Base-by-base conservation (phyloP, 2,329 filamentous ascomycete genomes). In the Pseudogymnoascus sp. region DNA sequence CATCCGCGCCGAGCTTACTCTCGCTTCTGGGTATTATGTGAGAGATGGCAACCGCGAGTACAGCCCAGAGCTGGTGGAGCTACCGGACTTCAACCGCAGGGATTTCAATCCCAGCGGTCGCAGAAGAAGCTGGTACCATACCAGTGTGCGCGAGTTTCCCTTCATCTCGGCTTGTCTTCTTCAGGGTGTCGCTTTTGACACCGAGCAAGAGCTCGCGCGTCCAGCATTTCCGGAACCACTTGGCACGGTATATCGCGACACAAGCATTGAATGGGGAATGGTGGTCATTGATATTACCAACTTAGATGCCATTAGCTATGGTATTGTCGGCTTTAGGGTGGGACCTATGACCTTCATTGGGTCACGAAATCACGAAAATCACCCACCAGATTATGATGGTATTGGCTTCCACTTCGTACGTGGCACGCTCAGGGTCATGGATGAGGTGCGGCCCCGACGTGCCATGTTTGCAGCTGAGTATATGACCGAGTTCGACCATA, bases 251-350 rank as follows among this genome's bases (percentile, higher is more conserved):
- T 69, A 69, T 14, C 67, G 67, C 37, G 67, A 69, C 63, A 43
- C 62, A 11, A 62, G 62, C 62, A 31, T 65, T 21, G 65, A 67
- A 38, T 68, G 67, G 67, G 67, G 67, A 9, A 68, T 68, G 67
- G 66, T 67, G 12, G 61, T 68, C 16, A 14, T 67, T n/a, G 65
- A 68, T 31, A 67, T 67, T 45, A 68, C 67, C 3, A 60, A 68
- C 12, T 49, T 67, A 9, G 21, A 64, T n/a, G 49, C 45, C 5
- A 25, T 68, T 25, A 59, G 65, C 2, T 68, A 68, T 52, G 66
- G 67, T 18, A 67, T 68, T 38, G 67, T 68, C 25, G 67, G 67
- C 28, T 68, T 68, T 60, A 11, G 52, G 4, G 62, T 67, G n/a
- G n/a, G 55, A 31, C 61, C 25, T 40, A 65, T 65, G 21, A 66